Evolutionary conservation across 2,329 filamentous ascomycete species (phyloP).

Genomic region (Penicillium griseofulvum): DNA sequence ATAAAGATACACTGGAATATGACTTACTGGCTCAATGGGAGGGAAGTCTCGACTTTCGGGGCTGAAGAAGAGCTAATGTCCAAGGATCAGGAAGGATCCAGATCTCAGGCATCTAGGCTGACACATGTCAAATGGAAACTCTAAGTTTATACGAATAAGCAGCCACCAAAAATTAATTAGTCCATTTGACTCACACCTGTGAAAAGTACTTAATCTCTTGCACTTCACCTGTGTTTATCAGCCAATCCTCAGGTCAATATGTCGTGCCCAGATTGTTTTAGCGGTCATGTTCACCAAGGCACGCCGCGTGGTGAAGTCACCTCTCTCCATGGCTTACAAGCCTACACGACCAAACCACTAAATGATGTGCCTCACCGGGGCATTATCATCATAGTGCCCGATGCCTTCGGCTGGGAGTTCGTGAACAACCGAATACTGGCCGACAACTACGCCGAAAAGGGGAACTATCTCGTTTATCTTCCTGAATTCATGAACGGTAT

Average conservation of each 20-base stretch:
- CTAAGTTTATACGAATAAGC: too few species aligned
- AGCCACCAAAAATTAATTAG: too few species aligned
- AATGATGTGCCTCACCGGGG: slow-evolving; percentile 28
- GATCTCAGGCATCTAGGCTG: too few species aligned
- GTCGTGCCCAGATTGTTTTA: neutral
- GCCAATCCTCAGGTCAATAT: neutral
- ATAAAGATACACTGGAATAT: too few species aligned
- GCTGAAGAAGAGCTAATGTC: too few species aligned
- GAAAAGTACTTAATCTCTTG: neutral
- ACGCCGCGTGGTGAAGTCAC: slow-evolving; percentile 1
- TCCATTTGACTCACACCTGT: too few species aligned
- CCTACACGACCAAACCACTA: neutral
- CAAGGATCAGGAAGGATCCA: too few species aligned
- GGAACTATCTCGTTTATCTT: slow-evolving; percentile 52
- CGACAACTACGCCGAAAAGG: slow-evolving; percentile 54
- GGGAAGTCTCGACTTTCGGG: too few species aligned
- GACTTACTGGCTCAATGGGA: too few species aligned
- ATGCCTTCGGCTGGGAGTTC: slow-evolving; percentile 57
- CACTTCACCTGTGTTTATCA: neutral
- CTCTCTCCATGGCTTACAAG: neutral
- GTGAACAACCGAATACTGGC: slow-evolving; percentile 54
- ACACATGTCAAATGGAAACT: too few species aligned
- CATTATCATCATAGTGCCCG: slow-evolving; percentile 55
- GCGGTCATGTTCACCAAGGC: neutral
- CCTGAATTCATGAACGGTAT: slow-evolving; percentile 57